These are phyloP conservation scores for Acanthamoeba lenticulata DNA, from an alignment of 208 protist genomes.

Conservation along the genomic window DNA sequence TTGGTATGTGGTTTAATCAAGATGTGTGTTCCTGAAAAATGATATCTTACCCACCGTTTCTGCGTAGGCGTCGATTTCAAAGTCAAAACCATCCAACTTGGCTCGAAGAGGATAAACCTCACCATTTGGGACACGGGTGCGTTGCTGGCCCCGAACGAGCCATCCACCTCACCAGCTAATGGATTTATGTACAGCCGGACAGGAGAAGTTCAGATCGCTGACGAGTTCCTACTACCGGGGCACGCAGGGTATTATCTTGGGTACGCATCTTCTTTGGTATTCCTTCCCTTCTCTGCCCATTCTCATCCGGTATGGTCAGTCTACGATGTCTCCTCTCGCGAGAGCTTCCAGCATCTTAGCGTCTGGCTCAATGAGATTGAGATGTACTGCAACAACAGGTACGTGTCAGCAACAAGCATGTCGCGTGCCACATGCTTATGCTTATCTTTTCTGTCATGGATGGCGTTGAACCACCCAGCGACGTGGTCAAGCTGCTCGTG, in stretches of 20 bases:
- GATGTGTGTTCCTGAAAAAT: not conserved
- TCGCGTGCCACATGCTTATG: not conserved
- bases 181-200: not conserved
- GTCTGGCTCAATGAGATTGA: constrained; percentile 49
- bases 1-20: not conserved
- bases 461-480: not conserved
- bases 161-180: not conserved
- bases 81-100: constrained; percentile 48
- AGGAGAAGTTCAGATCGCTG: constrained; percentile 61
- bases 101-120: constrained; percentile 27
- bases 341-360: constrained; percentile 25
- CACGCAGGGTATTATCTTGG: constrained; percentile 54
- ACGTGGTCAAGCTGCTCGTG: constrained; percentile 60
- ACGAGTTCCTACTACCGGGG: constrained; percentile 65
- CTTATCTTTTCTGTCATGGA: not conserved
- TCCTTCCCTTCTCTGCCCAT: not conserved
- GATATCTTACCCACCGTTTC: not conserved
- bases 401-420: not conserved
- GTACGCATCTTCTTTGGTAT: not conserved
- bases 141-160: not conserved
- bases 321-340: constrained; percentile 16
- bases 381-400: constrained; percentile 68
- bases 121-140: constrained; percentile 66
- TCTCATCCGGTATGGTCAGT: not conserved
- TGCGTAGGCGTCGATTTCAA: constrained; percentile 57